phyloP scores from a whole-genome alignment of 352 stramenopile genomes.

The Phytopythium boreale region DNA sequence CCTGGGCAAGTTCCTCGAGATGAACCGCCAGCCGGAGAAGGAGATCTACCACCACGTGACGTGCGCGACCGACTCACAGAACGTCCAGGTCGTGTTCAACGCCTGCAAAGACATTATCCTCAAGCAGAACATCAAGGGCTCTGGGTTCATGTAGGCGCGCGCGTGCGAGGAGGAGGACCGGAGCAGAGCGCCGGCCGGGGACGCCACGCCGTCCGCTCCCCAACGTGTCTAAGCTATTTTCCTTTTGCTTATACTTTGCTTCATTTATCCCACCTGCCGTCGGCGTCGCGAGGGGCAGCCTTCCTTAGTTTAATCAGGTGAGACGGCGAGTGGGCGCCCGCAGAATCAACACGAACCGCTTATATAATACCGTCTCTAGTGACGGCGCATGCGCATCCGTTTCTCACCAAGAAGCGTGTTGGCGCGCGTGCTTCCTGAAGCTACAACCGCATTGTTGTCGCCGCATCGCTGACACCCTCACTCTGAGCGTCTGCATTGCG shows the following conservation, averaged over 20 bases:
- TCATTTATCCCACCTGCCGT: slow-evolving; percentile 3
- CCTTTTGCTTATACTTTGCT: slow-evolving; percentile 3
- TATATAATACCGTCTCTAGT: background rate
- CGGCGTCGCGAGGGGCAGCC: background rate
- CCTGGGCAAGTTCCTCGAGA: slow-evolving; percentile 93
- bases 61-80: slow-evolving; percentile 96
- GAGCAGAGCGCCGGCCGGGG: background rate
- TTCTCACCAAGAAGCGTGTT: too few species aligned
- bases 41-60: slow-evolving; percentile 96
- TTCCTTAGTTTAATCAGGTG: background rate
- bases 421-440: too few species aligned
- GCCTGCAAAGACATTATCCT: slow-evolving; percentile 96
- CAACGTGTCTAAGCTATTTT: slow-evolving; percentile 6
- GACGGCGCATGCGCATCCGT: background rate
- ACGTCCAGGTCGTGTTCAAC: slow-evolving; percentile 96
- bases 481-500: too few species aligned
- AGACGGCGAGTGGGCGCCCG: background rate
- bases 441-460: background rate
- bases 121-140: slow-evolving; percentile 92
- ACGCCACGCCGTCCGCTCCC: background rate
- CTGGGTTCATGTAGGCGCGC: slow-evolving; percentile 78
- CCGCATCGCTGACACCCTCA: too few species aligned
- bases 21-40: slow-evolving; percentile 90
- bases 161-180: slow-evolving; percentile 1
- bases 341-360: slow-evolving; percentile 7